Percentiles rank a stretch among this genome's conserved stretches.
These are phyloP conservation scores for Suillus luteus DNA, from an alignment of 768 basidiomycete species.

Conservation along the genomic window DNA sequence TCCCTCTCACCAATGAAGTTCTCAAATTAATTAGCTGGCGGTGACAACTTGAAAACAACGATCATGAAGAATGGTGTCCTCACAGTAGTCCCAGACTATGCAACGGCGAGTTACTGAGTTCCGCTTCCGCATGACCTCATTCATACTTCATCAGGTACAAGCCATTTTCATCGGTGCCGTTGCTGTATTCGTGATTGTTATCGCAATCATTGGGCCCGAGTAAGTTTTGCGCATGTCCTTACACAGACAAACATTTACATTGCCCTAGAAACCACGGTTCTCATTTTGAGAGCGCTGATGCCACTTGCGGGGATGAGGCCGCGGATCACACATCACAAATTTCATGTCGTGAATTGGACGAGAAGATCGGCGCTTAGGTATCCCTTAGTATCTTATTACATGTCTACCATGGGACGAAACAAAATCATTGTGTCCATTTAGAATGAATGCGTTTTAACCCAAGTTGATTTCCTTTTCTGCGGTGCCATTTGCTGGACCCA, in stretches of 20 bases:
- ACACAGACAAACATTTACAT: background rate
- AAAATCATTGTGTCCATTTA: background rate
- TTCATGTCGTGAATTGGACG: background rate
- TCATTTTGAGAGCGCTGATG: constrained; percentile 82
- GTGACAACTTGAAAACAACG: constrained; percentile 55
- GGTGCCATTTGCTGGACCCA: background rate
- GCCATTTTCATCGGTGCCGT: constrained; percentile 32
- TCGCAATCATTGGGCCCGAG: constrained; percentile 81
- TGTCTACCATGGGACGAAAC: background rate
- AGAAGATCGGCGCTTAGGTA: background rate
- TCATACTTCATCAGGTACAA: constrained; percentile 24
- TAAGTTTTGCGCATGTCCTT: constrained; percentile 36
- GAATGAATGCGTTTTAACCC: background rate
- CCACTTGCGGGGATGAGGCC: constrained; percentile 68
- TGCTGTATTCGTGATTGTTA: constrained; percentile 71
- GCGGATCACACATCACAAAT: constrained; percentile 26
- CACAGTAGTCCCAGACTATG: constrained; percentile 62
- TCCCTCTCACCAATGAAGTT: background rate
- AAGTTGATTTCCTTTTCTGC: background rate
- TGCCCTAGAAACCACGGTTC: constrained; percentile 61
- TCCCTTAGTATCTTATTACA: background rate
- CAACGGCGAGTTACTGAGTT: constrained; percentile 34
- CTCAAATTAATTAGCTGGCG: constrained; percentile 51
- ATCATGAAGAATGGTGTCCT: constrained; percentile 44
- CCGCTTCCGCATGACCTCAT: constrained; percentile 35